A percentile compares a stretch with the other conserved stretches of the same genome.
Evolutionary conservation across 2,329 filamentous ascomycete species (phyloP).

Genomic region (Aureobasidium leucospermi): DNA sequence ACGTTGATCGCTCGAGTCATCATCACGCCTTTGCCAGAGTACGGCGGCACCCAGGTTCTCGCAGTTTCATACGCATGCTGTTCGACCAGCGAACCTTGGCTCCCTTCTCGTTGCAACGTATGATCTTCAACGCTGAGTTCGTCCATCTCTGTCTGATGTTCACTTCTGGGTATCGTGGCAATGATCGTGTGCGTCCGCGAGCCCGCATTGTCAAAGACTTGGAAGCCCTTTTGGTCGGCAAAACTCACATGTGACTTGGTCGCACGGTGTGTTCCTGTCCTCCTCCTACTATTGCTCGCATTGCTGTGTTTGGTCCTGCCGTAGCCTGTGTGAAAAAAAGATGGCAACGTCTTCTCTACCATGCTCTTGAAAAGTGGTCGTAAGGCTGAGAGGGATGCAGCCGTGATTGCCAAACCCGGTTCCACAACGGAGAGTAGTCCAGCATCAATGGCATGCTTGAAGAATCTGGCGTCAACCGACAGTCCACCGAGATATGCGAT

Average conservation of each 20-base stretch:
- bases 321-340: not conserved
- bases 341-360: not conserved
- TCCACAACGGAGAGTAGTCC: slow-evolving; percentile 18
- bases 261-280: not conserved
- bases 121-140: not conserved
- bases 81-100: slow-evolving; percentile 7
- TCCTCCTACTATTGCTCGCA: not conserved
- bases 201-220: slow-evolving; percentile 1
- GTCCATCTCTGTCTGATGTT: not conserved
- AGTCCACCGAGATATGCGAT: slow-evolving; percentile 13
- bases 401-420: slow-evolving; percentile 20
- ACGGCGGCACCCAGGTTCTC: not conserved
- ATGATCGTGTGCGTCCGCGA: not conserved
- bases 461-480: not conserved
- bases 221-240: slow-evolving; percentile 8
- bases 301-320: slow-evolving; percentile 1
- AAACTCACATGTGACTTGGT: not conserved
- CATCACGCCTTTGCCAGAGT: slow-evolving; percentile 8
- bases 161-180: not conserved
- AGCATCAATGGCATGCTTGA: slow-evolving; percentile 13
- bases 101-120: not conserved
- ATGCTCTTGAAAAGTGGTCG: slow-evolving; percentile 19
- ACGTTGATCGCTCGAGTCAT: slow-evolving; percentile 5
- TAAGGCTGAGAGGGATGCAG: slow-evolving; percentile 18
- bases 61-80: slow-evolving; percentile 6